Base-by-base conservation (phyloP, 78 protist species). In the Dictyostelium citrinum region DNA sequence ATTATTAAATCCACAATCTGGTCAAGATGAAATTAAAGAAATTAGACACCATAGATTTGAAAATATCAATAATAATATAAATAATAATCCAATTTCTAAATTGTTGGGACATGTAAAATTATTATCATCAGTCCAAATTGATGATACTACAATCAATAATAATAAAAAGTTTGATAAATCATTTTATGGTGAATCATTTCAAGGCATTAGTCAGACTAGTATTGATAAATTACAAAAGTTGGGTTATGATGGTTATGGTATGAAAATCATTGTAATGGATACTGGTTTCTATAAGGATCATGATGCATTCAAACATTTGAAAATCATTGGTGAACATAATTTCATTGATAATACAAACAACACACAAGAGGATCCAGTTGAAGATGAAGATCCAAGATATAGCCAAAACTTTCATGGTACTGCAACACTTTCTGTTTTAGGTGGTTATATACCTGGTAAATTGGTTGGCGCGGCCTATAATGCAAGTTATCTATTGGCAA, bases 361-460 rank as follows among this genome's bases (percentile, higher is more conserved):
- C 12, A 81, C 81, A 10, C 84, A 81, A 80, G 75, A 70, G 16
- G n/a, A 27, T 5, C 77, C 77, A 33, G 12, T 33, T 12, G 22
- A 33, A 16, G 5, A 29, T 16, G 60, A 22, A 76, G 85, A 17
- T 16, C n/a, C 16, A 45, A 58, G 64, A 55, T 55, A 9, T 72
- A 79, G 14, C 39, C 95, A 86, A 77, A 86, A 86, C 27, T 29
- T 6, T 9, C 96, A 92, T 74, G 96, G 96, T 2, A 92, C 96
- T 9, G 96, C 96, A 1, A 85, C 91, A 7, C 58, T 83, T 6
- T 92, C 90, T 7, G 77, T 80, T 6, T 51, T 92, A 31, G 91
- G 61, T 20, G 84, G 91, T 37, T 92, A 24, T 45, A 35, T 39
- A 1, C 96, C 96, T 4, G 91, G 91, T 29, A 39, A 41, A 20